Evolutionary conservation across 352 stramenopile species (phyloP).

Genomic region (Phytopythium ostracodes): DNA sequence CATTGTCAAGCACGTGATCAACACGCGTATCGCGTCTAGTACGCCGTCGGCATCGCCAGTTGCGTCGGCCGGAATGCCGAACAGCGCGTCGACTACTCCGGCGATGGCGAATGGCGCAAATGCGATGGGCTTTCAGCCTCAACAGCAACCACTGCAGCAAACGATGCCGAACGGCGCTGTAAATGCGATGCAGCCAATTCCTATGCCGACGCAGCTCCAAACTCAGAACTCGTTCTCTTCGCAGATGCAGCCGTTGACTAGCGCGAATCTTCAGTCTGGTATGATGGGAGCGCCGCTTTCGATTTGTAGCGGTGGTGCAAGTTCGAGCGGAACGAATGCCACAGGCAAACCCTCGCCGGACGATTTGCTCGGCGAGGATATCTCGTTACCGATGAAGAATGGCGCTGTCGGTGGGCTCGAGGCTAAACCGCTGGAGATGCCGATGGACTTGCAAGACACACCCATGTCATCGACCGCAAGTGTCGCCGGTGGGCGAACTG

Average conservation of each 20-base stretch:
- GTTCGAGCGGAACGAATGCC: neutral
- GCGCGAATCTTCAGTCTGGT: neutral
- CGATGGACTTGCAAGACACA: constrained; percentile 50
- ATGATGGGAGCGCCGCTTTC: neutral
- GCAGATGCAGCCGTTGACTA: constrained; percentile 22
- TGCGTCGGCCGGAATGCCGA: neutral
- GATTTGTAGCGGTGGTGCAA: no score
- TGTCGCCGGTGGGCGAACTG: constrained; percentile 9
- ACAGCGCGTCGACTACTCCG: neutral
- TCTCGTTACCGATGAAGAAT: constrained; percentile 25
- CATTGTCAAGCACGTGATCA: constrained; percentile 83
- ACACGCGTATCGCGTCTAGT: constrained; percentile 16
- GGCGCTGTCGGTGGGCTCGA: constrained; percentile 16
- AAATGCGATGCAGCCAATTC: constrained; percentile 37
- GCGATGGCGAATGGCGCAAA: neutral
- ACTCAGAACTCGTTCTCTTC: constrained; percentile 5
- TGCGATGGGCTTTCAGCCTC: constrained; percentile 1
- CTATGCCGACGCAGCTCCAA: constrained; percentile 35
- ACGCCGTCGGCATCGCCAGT: neutral
- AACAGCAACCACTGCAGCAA: constrained; percentile 4
- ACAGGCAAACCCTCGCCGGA: constrained; percentile 40
- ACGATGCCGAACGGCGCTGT: constrained; percentile 6
- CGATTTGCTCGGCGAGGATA: constrained; percentile 45
- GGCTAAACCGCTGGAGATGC: constrained; percentile 53
- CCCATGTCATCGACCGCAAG: constrained; percentile 14